Evolutionary conservation across 2,329 filamentous ascomycete genomes (phyloP), one percentile per base, ranked within the genome.

Genomic region (Drechmeria coniospora): DNA sequence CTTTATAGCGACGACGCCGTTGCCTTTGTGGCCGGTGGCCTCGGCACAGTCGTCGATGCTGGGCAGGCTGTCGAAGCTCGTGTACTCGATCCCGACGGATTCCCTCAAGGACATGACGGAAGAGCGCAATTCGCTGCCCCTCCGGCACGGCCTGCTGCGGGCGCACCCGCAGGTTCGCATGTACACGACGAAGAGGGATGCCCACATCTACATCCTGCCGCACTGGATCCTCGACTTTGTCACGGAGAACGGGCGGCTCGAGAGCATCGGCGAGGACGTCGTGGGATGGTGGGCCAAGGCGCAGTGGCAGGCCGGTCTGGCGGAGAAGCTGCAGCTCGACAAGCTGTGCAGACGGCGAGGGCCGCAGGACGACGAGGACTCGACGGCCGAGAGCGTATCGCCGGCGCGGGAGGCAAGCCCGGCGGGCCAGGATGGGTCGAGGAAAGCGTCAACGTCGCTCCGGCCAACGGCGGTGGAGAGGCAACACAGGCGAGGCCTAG

Each of bases 231-330:
- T 93, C 43, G 77, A 92, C 29, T 79, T 93, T 50, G 71, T 92
- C 23, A 68, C 71, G 32, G 62, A 67, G 35, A 92, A 94, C 43
- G 77, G 86, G 17, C 74, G 68, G 8, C 71, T 98, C 36, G 81
- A 93, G 42, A 92, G 77, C 31, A 74, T 98, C 26, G 80, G 79
- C 18, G 87, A 95, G 50, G 87, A 95, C 44, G 73, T 94, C 5
- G 62, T 95, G 11, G 84, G 86, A 6, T 93, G 82, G 79, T 93
- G 86, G 84, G 82, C 86, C 19, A 95, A 95, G 50, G 74, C 87
- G 1, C 74, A 75, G 30, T 98, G 90, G 90, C 86, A 95, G 51
- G 62, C 68, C 3, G 80, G 82, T 0, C 60, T 94, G 3, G 71
- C 69, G 1, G 71, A 79, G 28, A 94, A 92, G 51, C 63, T 95